Evolutionary conservation across 2,329 filamentous ascomycete species (phyloP).

Genomic region (Fusarium sp.): DNA sequence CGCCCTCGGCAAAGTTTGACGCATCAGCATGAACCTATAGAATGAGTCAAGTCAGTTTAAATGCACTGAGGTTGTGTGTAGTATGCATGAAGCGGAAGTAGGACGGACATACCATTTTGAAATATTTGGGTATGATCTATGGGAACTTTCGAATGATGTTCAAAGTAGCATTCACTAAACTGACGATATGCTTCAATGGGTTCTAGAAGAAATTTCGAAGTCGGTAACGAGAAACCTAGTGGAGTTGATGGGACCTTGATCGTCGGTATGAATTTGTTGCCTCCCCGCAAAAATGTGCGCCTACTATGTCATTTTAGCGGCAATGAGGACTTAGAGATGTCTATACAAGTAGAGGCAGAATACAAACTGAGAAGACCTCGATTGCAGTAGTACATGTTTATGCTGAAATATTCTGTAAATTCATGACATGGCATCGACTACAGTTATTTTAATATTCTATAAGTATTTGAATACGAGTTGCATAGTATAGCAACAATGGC

Average conservation of each 20-base stretch:
- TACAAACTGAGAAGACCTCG: neutral
- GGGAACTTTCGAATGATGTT: neutral
- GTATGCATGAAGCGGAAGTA: neutral
- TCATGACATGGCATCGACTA: neutral
- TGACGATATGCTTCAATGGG: neutral
- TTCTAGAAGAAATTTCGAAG: constrained; percentile 32
- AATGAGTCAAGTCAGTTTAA: constrained; percentile 6
- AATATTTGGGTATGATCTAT: neutral
- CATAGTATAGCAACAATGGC: neutral
- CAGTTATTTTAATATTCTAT: neutral
- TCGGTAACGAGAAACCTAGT: constrained; percentile 12
- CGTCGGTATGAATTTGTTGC: constrained; percentile 23
- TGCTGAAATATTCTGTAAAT: neutral
- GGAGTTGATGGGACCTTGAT: constrained; percentile 34
- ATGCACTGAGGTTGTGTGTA: neutral
- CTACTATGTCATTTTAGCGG: constrained; percentile 46
- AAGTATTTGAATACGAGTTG: neutral
- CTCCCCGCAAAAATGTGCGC: constrained; percentile 38
- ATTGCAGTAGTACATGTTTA: neutral
- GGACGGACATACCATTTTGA: constrained; percentile 35
- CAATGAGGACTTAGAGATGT: constrained; percentile 34
- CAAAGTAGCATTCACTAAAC: neutral
- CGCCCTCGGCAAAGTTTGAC: constrained; percentile 75
- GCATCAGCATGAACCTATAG: constrained; percentile 80
- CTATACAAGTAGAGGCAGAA: neutral